Evolutionary conservation across 2,329 filamentous ascomycete species (phyloP).

Genomic region (Penicillium digitatum): DNA sequence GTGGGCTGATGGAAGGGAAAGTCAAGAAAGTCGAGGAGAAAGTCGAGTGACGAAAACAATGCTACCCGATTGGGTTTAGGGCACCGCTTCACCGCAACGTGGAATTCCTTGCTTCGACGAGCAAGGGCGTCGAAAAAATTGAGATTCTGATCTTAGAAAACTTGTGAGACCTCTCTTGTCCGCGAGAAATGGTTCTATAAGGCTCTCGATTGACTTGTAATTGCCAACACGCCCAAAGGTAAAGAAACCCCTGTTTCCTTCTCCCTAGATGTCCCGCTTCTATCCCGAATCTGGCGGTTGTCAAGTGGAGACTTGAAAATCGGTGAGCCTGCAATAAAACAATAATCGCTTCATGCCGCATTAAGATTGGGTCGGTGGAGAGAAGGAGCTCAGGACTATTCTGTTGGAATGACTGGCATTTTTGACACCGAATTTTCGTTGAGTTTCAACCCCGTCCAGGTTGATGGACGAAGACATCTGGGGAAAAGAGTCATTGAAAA

Average conservation of each 20-base stretch:
- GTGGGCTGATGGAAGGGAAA: constrained; percentile 9
- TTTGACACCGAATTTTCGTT: neutral
- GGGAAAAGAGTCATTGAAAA: constrained; percentile 27
- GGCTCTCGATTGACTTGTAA: neutral
- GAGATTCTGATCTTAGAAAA: neutral
- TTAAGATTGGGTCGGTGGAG: neutral
- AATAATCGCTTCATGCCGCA: neutral
- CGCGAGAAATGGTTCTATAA: neutral
- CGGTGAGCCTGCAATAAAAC: constrained; percentile 2
- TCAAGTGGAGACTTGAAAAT: constrained; percentile 6
- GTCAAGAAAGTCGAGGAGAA: constrained; percentile 10
- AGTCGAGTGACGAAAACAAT: constrained; percentile 24
- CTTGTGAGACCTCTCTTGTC: neutral
- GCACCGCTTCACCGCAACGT: constrained; percentile 25
- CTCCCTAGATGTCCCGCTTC: neutral
- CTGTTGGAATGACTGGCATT: too few species aligned
- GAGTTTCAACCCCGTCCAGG: neutral
- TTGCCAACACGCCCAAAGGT: neutral
- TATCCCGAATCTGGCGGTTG: constrained; percentile 1
- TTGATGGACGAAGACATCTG: neutral
- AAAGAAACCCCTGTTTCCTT: neutral
- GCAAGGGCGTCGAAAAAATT: neutral
- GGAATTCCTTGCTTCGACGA: constrained; percentile 11
- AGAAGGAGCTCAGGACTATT: neutral
- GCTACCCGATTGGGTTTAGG: constrained; percentile 28